phyloP scores from a whole-genome alignment of 805 yeast species.

The Cyberlindnera japonica region DNA sequence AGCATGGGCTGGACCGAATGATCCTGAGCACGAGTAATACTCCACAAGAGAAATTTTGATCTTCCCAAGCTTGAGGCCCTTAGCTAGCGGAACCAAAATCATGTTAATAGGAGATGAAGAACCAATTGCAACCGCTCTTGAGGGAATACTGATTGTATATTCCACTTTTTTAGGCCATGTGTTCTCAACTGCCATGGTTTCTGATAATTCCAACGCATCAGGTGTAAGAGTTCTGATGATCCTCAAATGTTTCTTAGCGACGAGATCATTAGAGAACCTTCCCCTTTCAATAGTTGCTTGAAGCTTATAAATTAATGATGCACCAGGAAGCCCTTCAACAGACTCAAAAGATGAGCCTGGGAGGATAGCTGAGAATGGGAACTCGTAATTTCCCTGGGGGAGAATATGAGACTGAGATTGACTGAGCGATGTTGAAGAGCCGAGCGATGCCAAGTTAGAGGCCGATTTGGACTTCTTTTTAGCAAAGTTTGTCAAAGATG shows the following conservation, averaged over 20 bases:
- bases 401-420: slow-evolving; percentile 38
- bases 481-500: slow-evolving; percentile 23
- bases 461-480: slow-evolving; percentile 35
- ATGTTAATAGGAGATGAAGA: slow-evolving; percentile 67
- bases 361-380: slow-evolving; percentile 80
- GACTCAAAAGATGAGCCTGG: slow-evolving; percentile 88
- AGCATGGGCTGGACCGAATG: slow-evolving; percentile 51
- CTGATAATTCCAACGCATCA: slow-evolving; percentile 82
- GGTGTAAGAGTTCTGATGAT: slow-evolving; percentile 84
- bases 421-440: slow-evolving; percentile 25
- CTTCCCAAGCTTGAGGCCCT: slow-evolving; percentile 77
- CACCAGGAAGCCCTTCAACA: slow-evolving; percentile 84
- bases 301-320: slow-evolving; percentile 65
- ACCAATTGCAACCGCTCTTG: slow-evolving; percentile 89
- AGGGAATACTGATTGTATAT: slow-evolving; percentile 80
- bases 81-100: slow-evolving; percentile 70
- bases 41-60: slow-evolving; percentile 68
- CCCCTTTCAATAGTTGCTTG: slow-evolving; percentile 84
- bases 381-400: slow-evolving; percentile 77
- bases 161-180: slow-evolving; percentile 95
- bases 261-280: slow-evolving; percentile 61
- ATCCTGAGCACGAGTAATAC: slow-evolving; percentile 56
- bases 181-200: slow-evolving; percentile 90
- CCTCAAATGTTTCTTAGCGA: slow-evolving; percentile 68
- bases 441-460: slow-evolving; percentile 32